Conservation (phyloP, 176 grass and related monocot genomes). For the Rhynchospora breviuscula region DNA sequence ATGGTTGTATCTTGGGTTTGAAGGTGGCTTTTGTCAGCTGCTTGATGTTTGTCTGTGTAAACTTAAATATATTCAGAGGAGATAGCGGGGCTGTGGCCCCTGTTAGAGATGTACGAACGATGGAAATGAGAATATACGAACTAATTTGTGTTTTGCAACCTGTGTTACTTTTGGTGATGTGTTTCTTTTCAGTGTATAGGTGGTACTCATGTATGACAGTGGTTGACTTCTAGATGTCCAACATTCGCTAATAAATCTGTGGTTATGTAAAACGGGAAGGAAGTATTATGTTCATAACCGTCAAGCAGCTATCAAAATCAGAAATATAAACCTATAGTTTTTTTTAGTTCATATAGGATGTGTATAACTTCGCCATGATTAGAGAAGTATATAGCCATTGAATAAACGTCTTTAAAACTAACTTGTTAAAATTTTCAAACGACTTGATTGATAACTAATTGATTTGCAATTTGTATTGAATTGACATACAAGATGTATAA, state of each 20-base stretch:
- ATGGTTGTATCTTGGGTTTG: not conserved
- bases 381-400: too few relatives aligned
- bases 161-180: not conserved
- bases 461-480: too few relatives aligned
- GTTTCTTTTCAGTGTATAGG: not conserved
- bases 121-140: conserved; percentile 6
- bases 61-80: conserved; percentile 32
- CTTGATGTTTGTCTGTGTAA: conserved; percentile 1
- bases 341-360: too few relatives aligned
- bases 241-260: not conserved
- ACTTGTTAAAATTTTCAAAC: too few relatives aligned
- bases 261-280: not conserved
- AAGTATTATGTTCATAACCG: too few relatives aligned
- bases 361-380: too few relatives aligned
- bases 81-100: conserved; percentile 39
- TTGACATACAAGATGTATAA: too few relatives aligned
- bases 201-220: not conserved
- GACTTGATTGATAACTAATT: too few relatives aligned
- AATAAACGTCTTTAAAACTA: too few relatives aligned
- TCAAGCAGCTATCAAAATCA: too few relatives aligned
- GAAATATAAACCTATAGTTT: too few relatives aligned
- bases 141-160: conserved; percentile 13
- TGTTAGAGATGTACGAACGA: not conserved
- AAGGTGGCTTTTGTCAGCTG: conserved; percentile 10
- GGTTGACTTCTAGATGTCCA: not conserved